Percentiles rank a stretch among this genome's conserved stretches.
phyloP scores from a whole-genome alignment of 495 filamentous ascomycete species.

The Aspergillus biplanus region DNA sequence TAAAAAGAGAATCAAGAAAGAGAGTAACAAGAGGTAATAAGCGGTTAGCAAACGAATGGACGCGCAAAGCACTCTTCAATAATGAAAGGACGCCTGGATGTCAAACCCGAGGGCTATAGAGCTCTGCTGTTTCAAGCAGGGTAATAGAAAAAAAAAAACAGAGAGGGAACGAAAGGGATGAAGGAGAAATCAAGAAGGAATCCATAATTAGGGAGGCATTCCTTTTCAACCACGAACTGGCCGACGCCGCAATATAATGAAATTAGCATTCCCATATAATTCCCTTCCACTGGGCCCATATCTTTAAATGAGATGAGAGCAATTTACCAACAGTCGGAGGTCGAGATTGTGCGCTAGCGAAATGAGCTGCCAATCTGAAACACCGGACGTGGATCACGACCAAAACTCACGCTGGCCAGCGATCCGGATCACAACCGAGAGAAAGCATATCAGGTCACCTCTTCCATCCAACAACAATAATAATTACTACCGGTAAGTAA shows the following conservation, averaged over 20 bases:
- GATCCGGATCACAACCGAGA: conserved; percentile 14
- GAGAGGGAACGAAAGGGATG: conserved; percentile 15
- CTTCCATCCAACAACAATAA: too few relatives aligned
- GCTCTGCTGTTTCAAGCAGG: conserved; percentile 33
- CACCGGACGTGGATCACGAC: conserved; percentile 31
- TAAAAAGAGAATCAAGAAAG: not conserved
- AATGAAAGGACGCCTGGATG: conserved; percentile 44
- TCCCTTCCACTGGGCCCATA: conserved; percentile 11
- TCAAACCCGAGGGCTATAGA: conserved; percentile 34
- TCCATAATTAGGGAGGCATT: not conserved
- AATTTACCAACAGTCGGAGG: conserved; percentile 3
- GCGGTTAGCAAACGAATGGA: conserved; percentile 26
- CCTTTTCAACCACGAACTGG: conserved; percentile 5
- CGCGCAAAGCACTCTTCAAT: conserved; percentile 26
- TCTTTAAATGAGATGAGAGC: conserved; percentile 14
- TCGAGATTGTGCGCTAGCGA: conserved; percentile 23
- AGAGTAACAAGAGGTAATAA: not conserved
- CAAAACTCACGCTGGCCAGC: conserved; percentile 13
- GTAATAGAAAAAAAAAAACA: conserved; percentile 19
- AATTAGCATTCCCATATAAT: conserved; percentile 21
- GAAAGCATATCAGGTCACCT: not conserved
- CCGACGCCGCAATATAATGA: conserved; percentile 24
- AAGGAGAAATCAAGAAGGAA: conserved; percentile 1
- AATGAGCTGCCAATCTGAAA: conserved; percentile 40
- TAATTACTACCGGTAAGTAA: too few relatives aligned